Evolutionary conservation across 2,329 filamentous ascomycete species (phyloP).

Genomic region (Zymoseptoria crescenta): DNA sequence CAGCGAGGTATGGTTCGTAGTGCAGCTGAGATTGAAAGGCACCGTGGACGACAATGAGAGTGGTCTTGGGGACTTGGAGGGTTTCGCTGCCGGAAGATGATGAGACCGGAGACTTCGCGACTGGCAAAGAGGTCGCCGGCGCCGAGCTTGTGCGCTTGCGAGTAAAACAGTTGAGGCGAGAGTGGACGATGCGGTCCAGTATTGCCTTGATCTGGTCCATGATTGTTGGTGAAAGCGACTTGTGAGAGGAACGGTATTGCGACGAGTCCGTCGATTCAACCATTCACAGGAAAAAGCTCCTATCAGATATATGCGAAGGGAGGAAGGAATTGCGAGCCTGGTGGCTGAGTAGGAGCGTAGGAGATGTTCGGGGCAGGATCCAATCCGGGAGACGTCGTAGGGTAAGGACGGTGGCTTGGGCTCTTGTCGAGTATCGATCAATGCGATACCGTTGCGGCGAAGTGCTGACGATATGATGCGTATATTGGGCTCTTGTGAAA

Average conservation of each 20-base stretch:
- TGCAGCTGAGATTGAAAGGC: conserved; percentile 14
- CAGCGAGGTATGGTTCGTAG: conserved; percentile 9
- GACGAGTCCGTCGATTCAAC: background rate
- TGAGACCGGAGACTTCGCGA: background rate
- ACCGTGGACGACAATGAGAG: conserved; percentile 12
- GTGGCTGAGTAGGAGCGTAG: background rate
- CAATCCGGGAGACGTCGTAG: background rate
- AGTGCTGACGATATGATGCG: background rate
- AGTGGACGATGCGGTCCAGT: background rate
- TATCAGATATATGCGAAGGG: background rate
- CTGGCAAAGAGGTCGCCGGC: background rate
- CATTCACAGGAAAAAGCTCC: background rate
- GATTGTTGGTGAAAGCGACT: background rate
- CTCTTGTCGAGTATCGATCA: background rate
- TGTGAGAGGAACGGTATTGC: background rate
- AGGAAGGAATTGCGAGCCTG: background rate
- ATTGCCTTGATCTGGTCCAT: background rate
- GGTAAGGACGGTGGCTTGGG: background rate
- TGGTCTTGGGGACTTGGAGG: background rate
- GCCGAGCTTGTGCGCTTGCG: background rate
- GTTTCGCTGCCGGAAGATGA: background rate
- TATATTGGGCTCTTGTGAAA: background rate
- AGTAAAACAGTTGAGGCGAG: background rate
- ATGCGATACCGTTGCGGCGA: background rate
- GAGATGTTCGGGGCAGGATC: background rate